These are phyloP conservation scores for Pinus tabuliformis DNA, from an alignment of 75 land plant genomes.

Conservation along the genomic window DNA sequence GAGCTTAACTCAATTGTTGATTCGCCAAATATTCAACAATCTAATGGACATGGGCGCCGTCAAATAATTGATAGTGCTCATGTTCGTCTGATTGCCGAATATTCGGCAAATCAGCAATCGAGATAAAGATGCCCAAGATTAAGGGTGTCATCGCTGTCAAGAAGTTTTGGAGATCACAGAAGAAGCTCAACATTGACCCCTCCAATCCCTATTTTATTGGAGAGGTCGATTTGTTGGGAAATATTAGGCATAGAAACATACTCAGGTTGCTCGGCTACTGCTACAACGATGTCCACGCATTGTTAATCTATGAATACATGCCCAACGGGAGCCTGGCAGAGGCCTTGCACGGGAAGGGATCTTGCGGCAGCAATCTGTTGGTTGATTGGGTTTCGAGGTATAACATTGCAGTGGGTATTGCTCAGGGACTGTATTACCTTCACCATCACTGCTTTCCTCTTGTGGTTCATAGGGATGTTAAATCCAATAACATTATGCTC, in stretches of 20 bases:
- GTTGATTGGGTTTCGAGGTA: constrained; percentile 55
- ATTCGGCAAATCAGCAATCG: no score
- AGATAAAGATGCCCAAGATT: no score
- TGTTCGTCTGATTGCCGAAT: no score
- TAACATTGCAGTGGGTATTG: constrained; percentile 64
- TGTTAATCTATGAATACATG: constrained; percentile 76
- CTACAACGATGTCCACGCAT: constrained; percentile 50
- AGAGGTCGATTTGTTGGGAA: constrained; percentile 64
- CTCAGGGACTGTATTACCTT: constrained; percentile 74
- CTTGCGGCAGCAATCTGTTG: constrained; percentile 16
- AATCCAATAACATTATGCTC: constrained; percentile 76
- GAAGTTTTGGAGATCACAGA: constrained; percentile 52
- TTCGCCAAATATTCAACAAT: no score
- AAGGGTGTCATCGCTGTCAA: constrained; percentile 65
- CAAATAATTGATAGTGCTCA: no score
- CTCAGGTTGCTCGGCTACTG: constrained; percentile 65
- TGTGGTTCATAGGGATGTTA: constrained; percentile 75
- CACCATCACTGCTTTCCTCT: constrained; percentile 85
- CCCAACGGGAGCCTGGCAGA: constrained; percentile 71
- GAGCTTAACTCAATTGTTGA: no score
- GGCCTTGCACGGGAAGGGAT: constrained; percentile 48
- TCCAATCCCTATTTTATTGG: constrained; percentile 32
- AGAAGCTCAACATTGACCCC: constrained; percentile 7
- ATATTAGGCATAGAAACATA: constrained; percentile 72
- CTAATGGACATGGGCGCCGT: no score